Conservation (phyloP, 371 early-diverging fungal species). For the Phascolomyces articulosus region DNA sequence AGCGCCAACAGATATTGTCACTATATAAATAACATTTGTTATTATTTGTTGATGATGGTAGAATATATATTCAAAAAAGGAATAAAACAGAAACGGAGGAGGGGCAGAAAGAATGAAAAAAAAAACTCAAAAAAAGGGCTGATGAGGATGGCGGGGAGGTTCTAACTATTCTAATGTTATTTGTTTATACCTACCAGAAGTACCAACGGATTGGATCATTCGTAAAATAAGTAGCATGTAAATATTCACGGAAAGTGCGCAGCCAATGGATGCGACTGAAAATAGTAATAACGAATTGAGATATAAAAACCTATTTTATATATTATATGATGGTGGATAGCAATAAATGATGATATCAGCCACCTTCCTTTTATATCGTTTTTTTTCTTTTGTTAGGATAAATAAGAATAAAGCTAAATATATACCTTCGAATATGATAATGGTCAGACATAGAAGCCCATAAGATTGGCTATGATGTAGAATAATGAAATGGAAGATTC, state of each 20-base stretch:
- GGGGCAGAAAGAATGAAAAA: too few relatives aligned
- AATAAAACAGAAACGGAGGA: neutral
- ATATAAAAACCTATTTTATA: conserved; percentile 52
- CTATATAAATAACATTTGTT: too few relatives aligned
- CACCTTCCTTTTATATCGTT: neutral
- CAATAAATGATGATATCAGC: neutral
- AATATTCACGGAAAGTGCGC: conserved; percentile 56
- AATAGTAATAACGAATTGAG: conserved; percentile 56
- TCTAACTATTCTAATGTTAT: too few relatives aligned
- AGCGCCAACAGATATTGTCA: conserved; percentile 46
- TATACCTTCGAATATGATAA: conserved; percentile 49
- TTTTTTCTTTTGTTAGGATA: too few relatives aligned
- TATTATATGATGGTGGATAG: neutral
- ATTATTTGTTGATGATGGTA: neutral
- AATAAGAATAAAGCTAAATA: too few relatives aligned
- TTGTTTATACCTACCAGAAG: conserved; percentile 49
- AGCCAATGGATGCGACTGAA: conserved; percentile 59
- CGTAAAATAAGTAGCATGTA: conserved; percentile 60
- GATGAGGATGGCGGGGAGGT: too few relatives aligned
- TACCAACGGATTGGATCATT: conserved; percentile 65
- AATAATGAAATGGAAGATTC: neutral
- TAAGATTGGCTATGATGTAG: conserved; percentile 40
- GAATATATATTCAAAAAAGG: neutral
- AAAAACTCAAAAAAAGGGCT: neutral
- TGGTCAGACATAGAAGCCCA: conserved; percentile 69